Evolutionary conservation across 371 early-diverging fungal species (phyloP).

Genomic region (Dichotomocladium elegans): DNA sequence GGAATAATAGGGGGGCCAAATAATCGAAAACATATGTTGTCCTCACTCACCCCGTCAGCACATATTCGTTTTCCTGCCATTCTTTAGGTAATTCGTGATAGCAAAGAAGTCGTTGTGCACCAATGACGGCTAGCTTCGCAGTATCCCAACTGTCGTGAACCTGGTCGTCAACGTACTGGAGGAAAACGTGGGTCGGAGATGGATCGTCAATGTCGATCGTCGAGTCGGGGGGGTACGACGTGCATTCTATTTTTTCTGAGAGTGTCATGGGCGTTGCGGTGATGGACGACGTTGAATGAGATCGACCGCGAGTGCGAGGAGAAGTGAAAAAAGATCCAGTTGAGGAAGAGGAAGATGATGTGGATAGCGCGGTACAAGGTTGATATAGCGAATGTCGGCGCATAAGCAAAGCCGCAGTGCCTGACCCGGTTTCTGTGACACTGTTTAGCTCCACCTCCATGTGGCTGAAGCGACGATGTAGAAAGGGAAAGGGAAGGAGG

Average conservation of each 20-base stretch:
- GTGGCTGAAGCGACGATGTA: too few relatives aligned
- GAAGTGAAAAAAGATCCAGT: too few relatives aligned
- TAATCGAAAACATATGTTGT: too few relatives aligned
- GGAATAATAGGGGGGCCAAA: too few relatives aligned
- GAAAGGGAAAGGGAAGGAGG: too few relatives aligned
- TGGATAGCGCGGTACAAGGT: background rate
- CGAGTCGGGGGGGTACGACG: too few relatives aligned
- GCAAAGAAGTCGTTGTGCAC: conserved; percentile 54
- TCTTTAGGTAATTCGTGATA: conserved; percentile 61
- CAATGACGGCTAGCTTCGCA: conserved; percentile 50
- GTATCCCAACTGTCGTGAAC: conserved; percentile 48
- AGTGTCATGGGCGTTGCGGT: too few relatives aligned
- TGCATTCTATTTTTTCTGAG: too few relatives aligned
- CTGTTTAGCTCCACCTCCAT: too few relatives aligned
- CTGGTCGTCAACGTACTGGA: conserved; percentile 36
- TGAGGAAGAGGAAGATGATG: too few relatives aligned
- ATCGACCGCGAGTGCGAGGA: conserved; percentile 4
- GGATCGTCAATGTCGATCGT: background rate
- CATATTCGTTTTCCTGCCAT: conserved; percentile 67
- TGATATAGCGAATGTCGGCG: background rate
- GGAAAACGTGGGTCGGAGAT: conserved; percentile 19
- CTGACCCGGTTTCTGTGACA: too few relatives aligned
- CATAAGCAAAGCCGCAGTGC: too few relatives aligned
- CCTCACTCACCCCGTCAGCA: conserved; percentile 47
- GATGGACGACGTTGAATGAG: conserved; percentile 6